Base-by-base conservation (phyloP, 345 rosid species). In the Murraya paniculata region DNA sequence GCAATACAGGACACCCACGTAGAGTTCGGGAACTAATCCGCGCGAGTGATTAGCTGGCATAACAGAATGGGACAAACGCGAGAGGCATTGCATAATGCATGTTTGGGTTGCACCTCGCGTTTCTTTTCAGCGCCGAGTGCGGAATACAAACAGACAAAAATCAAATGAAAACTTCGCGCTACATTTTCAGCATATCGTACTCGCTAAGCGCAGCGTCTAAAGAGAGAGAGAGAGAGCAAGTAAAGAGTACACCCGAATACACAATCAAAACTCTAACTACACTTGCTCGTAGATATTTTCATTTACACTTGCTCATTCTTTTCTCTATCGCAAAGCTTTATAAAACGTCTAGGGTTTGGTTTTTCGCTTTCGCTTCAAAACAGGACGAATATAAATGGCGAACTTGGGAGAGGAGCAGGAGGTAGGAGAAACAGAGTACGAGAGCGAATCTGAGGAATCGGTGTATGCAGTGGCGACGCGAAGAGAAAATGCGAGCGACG, bases 401-500 rank as follows among this genome's bases (percentile, higher is more conserved):
- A 25, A 36, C 6, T 53, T 25, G 2, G 71, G 5, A 31, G 71
- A 48, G 25, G 61, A 66, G 13, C 28, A 30, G 19, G 21, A 66
- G 33, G 35, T 21, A 25, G 75, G 64, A 36, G 64, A 77, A 27
- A 24, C 59, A 38, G 66, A 38, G 57, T 27, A 71, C 36, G 48
- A 58, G 33, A 76, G 78, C 39, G 68, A 68, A 36, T 38, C 68
- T 4, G 78, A 53, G 48, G 76, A 77, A 9, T 70, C 64, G 56
- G 21, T 33, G 64, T 50, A 9, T 16, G 41, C 3, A 3, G 18
- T 67, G 68, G 5, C 28, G 31, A 59, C 55, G 75, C 80, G 78
- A 50, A 79, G 75, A 57, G 68, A 55, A 56, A 56, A 68, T 59
- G 78, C 80, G 24, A 73, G 61, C 33, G 50, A 65, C 14, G 82